Evolutionary conservation across 768 basidiomycete genomes (phyloP).

Genomic region (Chalciporus sphaerocephalus): DNA sequence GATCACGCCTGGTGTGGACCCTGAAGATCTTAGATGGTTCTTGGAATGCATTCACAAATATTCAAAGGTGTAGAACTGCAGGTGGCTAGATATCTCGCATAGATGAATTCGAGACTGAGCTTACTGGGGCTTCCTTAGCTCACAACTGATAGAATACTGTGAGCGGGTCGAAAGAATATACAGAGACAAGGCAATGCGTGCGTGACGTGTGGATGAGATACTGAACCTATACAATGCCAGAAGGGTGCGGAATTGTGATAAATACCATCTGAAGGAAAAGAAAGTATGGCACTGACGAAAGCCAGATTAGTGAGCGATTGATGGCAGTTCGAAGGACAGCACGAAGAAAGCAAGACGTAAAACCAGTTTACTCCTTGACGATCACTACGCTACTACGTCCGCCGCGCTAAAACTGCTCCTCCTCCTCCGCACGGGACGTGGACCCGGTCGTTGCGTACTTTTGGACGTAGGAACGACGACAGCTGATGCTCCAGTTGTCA

Average conservation of each 20-base stretch:
- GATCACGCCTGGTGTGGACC: slow-evolving; percentile 92
- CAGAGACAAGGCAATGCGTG: slow-evolving; percentile 16
- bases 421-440: slow-evolving; percentile 68
- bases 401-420: slow-evolving; percentile 86
- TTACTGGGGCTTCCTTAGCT: neutral
- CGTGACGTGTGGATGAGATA: slow-evolving; percentile 16
- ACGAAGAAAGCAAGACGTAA: slow-evolving; percentile 13
- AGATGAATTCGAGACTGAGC: neutral
- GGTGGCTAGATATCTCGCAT: neutral
- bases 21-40: slow-evolving; percentile 89
- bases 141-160: slow-evolving; percentile 1
- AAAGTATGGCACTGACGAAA: slow-evolving; percentile 1
- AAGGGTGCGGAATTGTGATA: slow-evolving; percentile 22
- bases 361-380: slow-evolving; percentile 4
- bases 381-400: slow-evolving; percentile 68
- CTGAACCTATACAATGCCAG: slow-evolving; percentile 30
- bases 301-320: slow-evolving; percentile 5
- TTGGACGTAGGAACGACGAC: slow-evolving; percentile 73
- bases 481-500: slow-evolving; percentile 62
- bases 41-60: slow-evolving; percentile 86
- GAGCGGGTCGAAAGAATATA: slow-evolving; percentile 15
- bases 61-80: slow-evolving; percentile 36
- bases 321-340: slow-evolving; percentile 1
- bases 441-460: slow-evolving; percentile 60
- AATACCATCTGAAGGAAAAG: slow-evolving; percentile 21